Base-by-base conservation (phyloP, 2,329 filamentous ascomycete species). In the Ophiosphaerella narmari region DNA sequence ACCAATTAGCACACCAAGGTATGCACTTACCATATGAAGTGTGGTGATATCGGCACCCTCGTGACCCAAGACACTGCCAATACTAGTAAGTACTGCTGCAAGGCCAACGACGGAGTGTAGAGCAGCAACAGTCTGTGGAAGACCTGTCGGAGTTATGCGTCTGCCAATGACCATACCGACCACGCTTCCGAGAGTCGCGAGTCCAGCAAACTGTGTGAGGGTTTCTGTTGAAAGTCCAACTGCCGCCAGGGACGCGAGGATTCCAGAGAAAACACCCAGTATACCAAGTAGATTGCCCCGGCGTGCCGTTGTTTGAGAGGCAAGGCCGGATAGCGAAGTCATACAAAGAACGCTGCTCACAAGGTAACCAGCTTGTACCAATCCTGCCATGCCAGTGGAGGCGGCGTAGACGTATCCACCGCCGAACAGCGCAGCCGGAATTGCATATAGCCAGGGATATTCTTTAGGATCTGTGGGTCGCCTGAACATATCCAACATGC, bases 71-170 rank as follows among this genome's bases (percentile, higher is more conserved):
- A 96, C 90, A 57, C 89, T 93, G 41, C 90, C 91, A 55, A 94
- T 90, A 63, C 89, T 94, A 1, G 91, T 96, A 62, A 96, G 73
- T 0, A 96, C 91, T 8, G 91, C 91, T 9, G 91, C 91, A 1
- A 96, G 80, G 71, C 91, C 91, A 29, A 96, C 91, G 7, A 96
- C 91, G 0, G 90, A 95, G 74, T 96, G 91, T 26, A 96, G 78
- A 0, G 91, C 91, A 16, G 91, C 91, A 2, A 96, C 91, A 0
- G 90, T 96, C 70, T 96, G 91, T 0, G 91, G 91, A 2, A 96
- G 82, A 46, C 91, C 89, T 0, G 91, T 96, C 0, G 91, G 89
- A 0, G 90, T 95, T 59, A 96, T 96, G 11, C 90, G 84, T 62
- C 90, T 88, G 37, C 91, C 91, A 56, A 96, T 93, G 21, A 91